Base-by-base conservation (phyloP, 345 rosid genomes). In the Salix arbutifolia region DNA sequence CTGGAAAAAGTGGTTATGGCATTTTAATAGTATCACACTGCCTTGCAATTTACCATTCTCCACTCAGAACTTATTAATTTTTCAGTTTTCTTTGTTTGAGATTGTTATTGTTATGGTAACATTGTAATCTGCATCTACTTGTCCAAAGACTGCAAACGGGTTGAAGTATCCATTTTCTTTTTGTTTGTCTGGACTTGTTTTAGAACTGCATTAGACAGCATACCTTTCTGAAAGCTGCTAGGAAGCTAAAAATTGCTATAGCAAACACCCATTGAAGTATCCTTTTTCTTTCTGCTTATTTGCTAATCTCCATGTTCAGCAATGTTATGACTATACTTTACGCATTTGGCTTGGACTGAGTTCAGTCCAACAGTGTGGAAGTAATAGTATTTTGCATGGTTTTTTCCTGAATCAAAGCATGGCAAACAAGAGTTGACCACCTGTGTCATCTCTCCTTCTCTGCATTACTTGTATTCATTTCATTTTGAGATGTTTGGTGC, bases 121-220 rank as follows among this genome's bases (percentile, higher is more conserved):
- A 26, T 65, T 31, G 12, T 56, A 48, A 76, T 69, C 44, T 3
- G 23, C 25, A 16, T 65, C 8, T 19, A 50, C 44, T 64, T 58
- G 58, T 64, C 71, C 37, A 38, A 23, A 64, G 16, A 17, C 38
- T 71, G 16, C 69, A 67, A 23, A 72, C 33, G 21, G n/a, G n/a
- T 42, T 26, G 19, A 38, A 74, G 42, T 62, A 50, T 25, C 53
- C 65, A 0, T 35, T 26, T 44, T 7, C 68, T 64, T 26, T 74
- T 68, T 74, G 64, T 50, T 48, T 6, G 25, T n/a, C 42, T 61
- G 70, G 53, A 74, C 16, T 74, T 79, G 72, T 19, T 18, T 74
- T 21, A 33, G 71, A 75, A 23, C 19, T 67, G 38, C 53, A 42
- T 25, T 19, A n/a, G 18, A 13, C 23, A 25, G 5, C 18, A 5